Evolutionary conservation across 129 eudicot genomes (phyloP), one percentile per base, ranked within the genome.

Genomic region (Arctium minus): DNA sequence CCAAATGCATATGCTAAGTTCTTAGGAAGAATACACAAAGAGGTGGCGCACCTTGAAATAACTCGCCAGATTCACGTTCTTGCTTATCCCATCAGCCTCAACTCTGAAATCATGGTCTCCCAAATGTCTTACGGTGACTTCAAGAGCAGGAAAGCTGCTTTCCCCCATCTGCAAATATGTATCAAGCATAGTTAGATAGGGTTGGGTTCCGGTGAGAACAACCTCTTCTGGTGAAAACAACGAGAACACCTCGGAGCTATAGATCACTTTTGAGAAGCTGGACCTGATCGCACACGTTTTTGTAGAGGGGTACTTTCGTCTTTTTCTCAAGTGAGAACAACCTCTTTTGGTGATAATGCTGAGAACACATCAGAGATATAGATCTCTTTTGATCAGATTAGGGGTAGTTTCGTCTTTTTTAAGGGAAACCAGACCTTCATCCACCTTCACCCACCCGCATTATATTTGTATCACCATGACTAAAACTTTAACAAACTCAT

Each of bases 81-180:
- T 83, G 91, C 96, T 91, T 75, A 90, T 29, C 73, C 99, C 99
- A 46, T 82, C 92, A 38, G 86, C 91, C 86, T 92, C 96, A 76
- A 93, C 92, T 87, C 94, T 88, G 77, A 86, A 96, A 79, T 92
- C 96, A 83, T 86, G 80, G 79, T 89, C 90, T 33, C 97, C 87
- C 39, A 93, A 83, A 79, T 87, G 90, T 31, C 76, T 87, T 62
- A 93, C 94, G 13, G 86, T 81, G 68, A 94, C 84, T 89, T 93
- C 94, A 67, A 84, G 62, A 37, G 83, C 86, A 75, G 88, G 87
- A 39, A 39, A 67, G 74, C 86, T 83, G 78, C 86, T 78, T 74
- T 91, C 97, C 78, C 46, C 91, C 8, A 84, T 76, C 97, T 93
- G 94, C 62, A 78, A 85, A 72, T 64, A 39, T n/a, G 75, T 64